A percentile compares a stretch with the other conserved stretches of the same genome.
These are phyloP conservation scores for Umbellularia californica DNA, from an alignment of 164 flowering plant species.

Conservation along the genomic window DNA sequence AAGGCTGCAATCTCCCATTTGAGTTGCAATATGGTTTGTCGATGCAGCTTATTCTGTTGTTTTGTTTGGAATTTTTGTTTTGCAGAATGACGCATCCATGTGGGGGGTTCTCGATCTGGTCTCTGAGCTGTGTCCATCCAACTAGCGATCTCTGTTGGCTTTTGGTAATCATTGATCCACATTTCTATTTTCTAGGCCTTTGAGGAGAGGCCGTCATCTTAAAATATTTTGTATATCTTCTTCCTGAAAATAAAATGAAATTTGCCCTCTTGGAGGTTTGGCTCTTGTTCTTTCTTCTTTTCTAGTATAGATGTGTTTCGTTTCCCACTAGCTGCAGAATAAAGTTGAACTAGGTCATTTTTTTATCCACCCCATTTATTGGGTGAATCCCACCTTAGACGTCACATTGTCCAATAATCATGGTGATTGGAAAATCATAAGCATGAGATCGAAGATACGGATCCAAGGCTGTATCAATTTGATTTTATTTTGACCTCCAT, in stretches of 20 bases:
- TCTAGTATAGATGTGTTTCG: background rate
- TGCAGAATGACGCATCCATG: slow-evolving; percentile 92
- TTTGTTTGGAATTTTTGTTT: slow-evolving; percentile 3
- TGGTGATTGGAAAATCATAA: too few relatives aligned
- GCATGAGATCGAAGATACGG: background rate
- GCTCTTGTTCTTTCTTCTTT: background rate
- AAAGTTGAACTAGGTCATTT: background rate
- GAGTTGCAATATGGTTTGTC: background rate
- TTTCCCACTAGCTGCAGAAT: background rate
- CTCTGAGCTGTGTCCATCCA: slow-evolving; percentile 28
- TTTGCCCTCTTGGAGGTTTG: background rate
- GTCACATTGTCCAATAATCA: background rate
- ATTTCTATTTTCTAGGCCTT: background rate
- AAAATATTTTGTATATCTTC: background rate
- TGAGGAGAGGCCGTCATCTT: background rate
- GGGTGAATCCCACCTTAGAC: background rate
- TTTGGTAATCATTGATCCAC: background rate
- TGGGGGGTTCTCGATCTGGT: slow-evolving; percentile 68
- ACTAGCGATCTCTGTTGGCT: slow-evolving; percentile 3
- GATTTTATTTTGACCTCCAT: too few relatives aligned
- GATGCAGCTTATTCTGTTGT: background rate
- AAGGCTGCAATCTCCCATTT: too few relatives aligned
- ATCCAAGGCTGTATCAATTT: background rate
- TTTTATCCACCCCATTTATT: too few relatives aligned
- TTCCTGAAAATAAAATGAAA: background rate